These are phyloP conservation scores for Penicillium roqueforti DNA, from an alignment of 495 filamentous ascomycete species.

Conservation along the genomic window DNA sequence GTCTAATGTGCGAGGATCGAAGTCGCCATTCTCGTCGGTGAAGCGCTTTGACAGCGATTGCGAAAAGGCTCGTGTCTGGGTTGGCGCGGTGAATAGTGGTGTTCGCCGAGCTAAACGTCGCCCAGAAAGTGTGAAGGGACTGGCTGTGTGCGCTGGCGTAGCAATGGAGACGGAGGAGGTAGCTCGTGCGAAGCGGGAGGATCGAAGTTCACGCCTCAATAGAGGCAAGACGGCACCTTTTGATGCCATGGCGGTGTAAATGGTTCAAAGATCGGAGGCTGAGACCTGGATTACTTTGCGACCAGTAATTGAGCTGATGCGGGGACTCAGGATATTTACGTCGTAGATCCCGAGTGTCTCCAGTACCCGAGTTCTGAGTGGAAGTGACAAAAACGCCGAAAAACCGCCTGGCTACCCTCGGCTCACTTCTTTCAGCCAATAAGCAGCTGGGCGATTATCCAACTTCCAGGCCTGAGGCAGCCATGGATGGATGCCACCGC, in stretches of 20 bases:
- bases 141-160: slow-evolving; percentile 18
- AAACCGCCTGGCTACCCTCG: slow-evolving; percentile 32
- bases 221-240: slow-evolving; percentile 41
- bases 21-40: slow-evolving; percentile 57
- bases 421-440: slow-evolving; percentile 29
- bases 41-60: slow-evolving; percentile 43
- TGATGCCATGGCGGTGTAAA: slow-evolving; percentile 35
- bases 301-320: slow-evolving; percentile 4
- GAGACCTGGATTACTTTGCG: slow-evolving; percentile 1
- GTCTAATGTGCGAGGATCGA: slow-evolving; percentile 70
- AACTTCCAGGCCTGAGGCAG: neutral
- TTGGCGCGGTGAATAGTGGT: slow-evolving; percentile 19
- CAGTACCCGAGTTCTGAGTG: slow-evolving; percentile 20
- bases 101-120: slow-evolving; percentile 22
- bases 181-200: slow-evolving; percentile 28
- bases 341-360: neutral
- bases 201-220: slow-evolving; percentile 41
- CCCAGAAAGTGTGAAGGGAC: slow-evolving; percentile 20
- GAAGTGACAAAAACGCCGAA: slow-evolving; percentile 25
- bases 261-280: neutral
- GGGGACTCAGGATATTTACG: slow-evolving; percentile 7
- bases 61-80: slow-evolving; percentile 45
- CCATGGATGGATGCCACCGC: neutral
- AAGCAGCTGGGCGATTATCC: slow-evolving; percentile 20
- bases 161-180: slow-evolving; percentile 28